Percentiles rank a stretch among this genome's conserved stretches.
Conservation (phyloP, 441 rosid genomes). For the Pelargonium citronellum region DNA sequence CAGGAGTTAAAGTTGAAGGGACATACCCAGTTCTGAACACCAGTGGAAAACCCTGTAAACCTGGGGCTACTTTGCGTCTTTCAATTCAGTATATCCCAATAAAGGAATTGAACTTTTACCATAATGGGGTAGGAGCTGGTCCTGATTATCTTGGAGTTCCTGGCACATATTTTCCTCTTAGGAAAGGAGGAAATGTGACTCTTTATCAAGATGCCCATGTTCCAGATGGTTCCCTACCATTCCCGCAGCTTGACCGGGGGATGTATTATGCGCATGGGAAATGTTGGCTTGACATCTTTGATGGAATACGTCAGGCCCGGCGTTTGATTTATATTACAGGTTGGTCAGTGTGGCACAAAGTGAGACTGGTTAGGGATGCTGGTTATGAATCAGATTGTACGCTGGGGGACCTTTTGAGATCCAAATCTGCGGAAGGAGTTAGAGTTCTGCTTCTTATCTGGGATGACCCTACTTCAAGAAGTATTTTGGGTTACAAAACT, state of each 20-base stretch:
- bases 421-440: slow-evolving; percentile 93
- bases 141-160: slow-evolving; percentile 81
- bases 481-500: slow-evolving; percentile 71
- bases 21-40: slow-evolving; percentile 48
- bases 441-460: slow-evolving; percentile 89
- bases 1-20: slow-evolving; percentile 65
- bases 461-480: slow-evolving; percentile 98
- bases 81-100: slow-evolving; percentile 77
- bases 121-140: slow-evolving; percentile 82
- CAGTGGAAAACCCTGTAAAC: slow-evolving; percentile 75
- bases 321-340: slow-evolving; percentile 86
- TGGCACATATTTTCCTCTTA: slow-evolving; percentile 87
- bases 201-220: slow-evolving; percentile 97
- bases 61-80: slow-evolving; percentile 57
- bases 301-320: slow-evolving; percentile 71
- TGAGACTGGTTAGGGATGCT: slow-evolving; percentile 59
- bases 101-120: slow-evolving; percentile 54
- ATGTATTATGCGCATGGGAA: slow-evolving; percentile 72
- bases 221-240: slow-evolving; percentile 74
- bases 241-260: slow-evolving; percentile 52
- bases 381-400: slow-evolving; percentile 43
- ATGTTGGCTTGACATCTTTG: slow-evolving; percentile 88
- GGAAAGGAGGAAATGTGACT: slow-evolving; percentile 76
- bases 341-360: slow-evolving; percentile 97
- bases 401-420: slow-evolving; percentile 77